A percentile compares a stretch with the other conserved stretches of the same genome.
These are phyloP conservation scores for Ascoidea asiatica DNA, from an alignment of 805 yeast species.

Conservation along the genomic window DNA sequence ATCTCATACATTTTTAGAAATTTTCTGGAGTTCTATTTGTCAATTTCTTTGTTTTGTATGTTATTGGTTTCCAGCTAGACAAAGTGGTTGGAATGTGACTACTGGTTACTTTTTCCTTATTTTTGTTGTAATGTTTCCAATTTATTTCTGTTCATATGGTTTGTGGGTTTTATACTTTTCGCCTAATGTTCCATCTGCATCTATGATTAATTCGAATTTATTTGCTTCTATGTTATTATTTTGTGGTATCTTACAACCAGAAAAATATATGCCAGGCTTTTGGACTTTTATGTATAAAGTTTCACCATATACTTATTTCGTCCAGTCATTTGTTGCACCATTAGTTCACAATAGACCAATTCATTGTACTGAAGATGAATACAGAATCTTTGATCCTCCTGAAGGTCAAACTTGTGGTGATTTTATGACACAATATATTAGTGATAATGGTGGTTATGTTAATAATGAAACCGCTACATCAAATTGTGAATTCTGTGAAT, in stretches of 20 bases:
- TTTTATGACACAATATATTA: conserved; percentile 23
- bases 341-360: conserved; percentile 25
- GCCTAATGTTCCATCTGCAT: conserved; percentile 29
- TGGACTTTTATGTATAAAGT: conserved; percentile 34
- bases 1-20: conserved; percentile 30
- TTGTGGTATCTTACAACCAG: conserved; percentile 32
- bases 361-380: conserved; percentile 24
- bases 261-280: conserved; percentile 28
- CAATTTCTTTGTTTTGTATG: conserved; percentile 30
- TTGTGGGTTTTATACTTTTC: conserved; percentile 27
- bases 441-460: conserved; percentile 32
- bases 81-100: conserved; percentile 16
- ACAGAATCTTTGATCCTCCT: conserved; percentile 25
- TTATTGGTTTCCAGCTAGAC: conserved; percentile 35
- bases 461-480: conserved; percentile 23
- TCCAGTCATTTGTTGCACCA: conserved; percentile 27
- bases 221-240: conserved; percentile 20
- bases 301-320: conserved; percentile 35
- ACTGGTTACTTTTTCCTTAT: conserved; percentile 23
- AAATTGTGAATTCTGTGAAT: conserved; percentile 27
- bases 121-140: conserved; percentile 22
- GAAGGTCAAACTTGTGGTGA: conserved; percentile 35
- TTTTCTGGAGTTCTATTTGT: conserved; percentile 30
- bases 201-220: conserved; percentile 24
- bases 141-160: conserved; percentile 31